A percentile compares a stretch with the other conserved stretches of the same genome.
Conservation (phyloP, 306 rosid species). For the Gleditsia sinensis region DNA sequence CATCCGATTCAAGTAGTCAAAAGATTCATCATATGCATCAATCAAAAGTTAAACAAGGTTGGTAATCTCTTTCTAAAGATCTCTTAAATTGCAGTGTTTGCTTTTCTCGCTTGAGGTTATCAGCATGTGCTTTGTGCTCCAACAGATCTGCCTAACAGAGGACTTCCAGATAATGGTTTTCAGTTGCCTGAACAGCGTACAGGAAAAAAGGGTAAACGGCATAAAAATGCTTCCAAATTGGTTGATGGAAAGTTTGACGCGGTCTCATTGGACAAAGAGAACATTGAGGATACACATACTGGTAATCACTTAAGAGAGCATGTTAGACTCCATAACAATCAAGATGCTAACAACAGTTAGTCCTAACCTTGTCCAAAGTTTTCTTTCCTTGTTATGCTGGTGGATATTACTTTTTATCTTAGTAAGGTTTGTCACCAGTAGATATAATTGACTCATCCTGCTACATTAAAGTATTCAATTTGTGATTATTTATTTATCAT, state of each 20-base stretch:
- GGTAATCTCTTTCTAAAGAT: conserved; percentile 36
- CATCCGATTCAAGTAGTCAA: conserved; percentile 45
- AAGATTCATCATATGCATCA: conserved; percentile 38
- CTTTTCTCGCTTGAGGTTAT: conserved; percentile 25
- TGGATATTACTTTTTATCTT: neutral
- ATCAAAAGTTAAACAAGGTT: conserved; percentile 61
- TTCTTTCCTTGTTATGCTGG: conserved; percentile 23
- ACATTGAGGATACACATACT: conserved; percentile 38
- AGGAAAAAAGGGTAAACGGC: conserved; percentile 71
- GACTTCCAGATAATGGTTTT: conserved; percentile 57
- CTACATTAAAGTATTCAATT: neutral
- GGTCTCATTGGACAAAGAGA: conserved; percentile 47
- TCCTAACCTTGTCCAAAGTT: conserved; percentile 28
- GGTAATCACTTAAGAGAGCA: conserved; percentile 53
- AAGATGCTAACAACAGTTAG: conserved; percentile 54
- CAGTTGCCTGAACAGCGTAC: conserved; percentile 59
- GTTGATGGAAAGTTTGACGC: conserved; percentile 57
- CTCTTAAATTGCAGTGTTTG: conserved; percentile 20
- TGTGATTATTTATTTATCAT: neutral
- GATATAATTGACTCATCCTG: conserved; percentile 1
- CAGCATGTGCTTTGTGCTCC: conserved; percentile 33
- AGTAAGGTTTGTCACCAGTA: conserved; percentile 10
- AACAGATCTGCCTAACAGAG: conserved; percentile 62
- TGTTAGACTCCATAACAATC: conserved; percentile 41
- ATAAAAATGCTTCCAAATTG: conserved; percentile 58